Evolutionary conservation across 1,284 basidiomycete species (phyloP).

Genomic region (Rhodotorula sp.): DNA sequence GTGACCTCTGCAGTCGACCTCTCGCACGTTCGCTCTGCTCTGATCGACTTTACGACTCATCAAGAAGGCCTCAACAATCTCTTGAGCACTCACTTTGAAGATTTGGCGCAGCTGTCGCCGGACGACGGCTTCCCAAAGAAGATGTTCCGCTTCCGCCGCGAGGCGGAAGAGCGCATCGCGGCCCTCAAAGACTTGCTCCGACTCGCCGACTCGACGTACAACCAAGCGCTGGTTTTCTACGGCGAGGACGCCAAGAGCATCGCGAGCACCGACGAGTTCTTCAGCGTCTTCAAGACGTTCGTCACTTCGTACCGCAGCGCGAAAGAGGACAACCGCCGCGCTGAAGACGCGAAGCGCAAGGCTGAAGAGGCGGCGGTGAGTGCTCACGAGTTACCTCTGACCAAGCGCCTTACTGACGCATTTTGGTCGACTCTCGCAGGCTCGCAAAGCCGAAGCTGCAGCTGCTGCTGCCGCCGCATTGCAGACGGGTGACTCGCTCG

Average conservation of each 20-base stretch:
- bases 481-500: conserved; percentile 29
- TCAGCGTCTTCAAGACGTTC: conserved; percentile 91
- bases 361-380: conserved; percentile 26
- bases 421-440: conserved; percentile 3
- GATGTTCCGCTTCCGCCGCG: conserved; percentile 83
- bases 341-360: conserved; percentile 24
- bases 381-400: neutral
- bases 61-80: conserved; percentile 66
- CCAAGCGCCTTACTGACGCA: neutral
- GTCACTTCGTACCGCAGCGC: conserved; percentile 68
- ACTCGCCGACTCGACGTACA: conserved; percentile 73
- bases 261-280: conserved; percentile 67
- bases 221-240: conserved; percentile 80
- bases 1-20: conserved; percentile 22
- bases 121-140: conserved; percentile 76
- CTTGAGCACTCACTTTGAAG: conserved; percentile 71
- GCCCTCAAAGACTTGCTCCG: conserved; percentile 81
- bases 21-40: conserved; percentile 47
- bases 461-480: conserved; percentile 20
- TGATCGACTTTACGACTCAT: conserved; percentile 63
- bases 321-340: conserved; percentile 28
- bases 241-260: conserved; percentile 77
- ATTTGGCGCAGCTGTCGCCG: conserved; percentile 55
- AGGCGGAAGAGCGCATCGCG: conserved; percentile 69
- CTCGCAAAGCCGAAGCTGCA: conserved; percentile 35